Conservation (phyloP, 2,329 filamentous ascomycete species). For the Microcyclospora pomicola region DNA sequence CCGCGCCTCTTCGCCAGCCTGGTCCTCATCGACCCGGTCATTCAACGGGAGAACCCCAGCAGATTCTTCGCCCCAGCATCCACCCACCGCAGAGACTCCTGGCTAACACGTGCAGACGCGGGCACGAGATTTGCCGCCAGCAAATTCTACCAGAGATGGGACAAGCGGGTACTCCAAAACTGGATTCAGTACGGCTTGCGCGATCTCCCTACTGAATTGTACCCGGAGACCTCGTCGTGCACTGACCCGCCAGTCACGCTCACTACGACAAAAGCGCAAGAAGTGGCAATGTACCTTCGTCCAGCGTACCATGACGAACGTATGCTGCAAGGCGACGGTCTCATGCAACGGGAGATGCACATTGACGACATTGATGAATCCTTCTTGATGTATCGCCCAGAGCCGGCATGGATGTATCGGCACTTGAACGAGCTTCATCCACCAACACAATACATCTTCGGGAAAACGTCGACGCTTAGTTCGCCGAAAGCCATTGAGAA, state of each 20-base stretch:
- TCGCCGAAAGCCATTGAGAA: not conserved
- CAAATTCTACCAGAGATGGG: conserved; percentile 72
- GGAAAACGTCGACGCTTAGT: not conserved
- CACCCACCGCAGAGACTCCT: conserved; percentile 59
- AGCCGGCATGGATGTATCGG: not conserved
- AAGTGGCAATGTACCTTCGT: conserved; percentile 65
- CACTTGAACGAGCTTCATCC: conserved; percentile 1
- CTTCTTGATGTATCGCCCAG: conserved; percentile 1
- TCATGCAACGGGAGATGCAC: not conserved
- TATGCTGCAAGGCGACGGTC: not conserved
- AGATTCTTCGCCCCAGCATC: conserved; percentile 38
- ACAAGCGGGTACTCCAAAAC: conserved; percentile 59
- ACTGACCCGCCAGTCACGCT: conserved; percentile 46
- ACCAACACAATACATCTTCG: conserved; percentile 1
- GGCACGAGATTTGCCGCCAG: conserved; percentile 50
- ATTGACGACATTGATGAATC: conserved; percentile 1
- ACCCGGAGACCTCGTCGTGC: conserved; percentile 28
- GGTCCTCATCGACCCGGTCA: conserved; percentile 72
- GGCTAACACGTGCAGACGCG: conserved; percentile 64
- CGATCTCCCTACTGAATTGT: conserved; percentile 50
- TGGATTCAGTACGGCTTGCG: conserved; percentile 65
- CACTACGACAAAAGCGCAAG: conserved; percentile 73
- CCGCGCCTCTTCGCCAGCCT: conserved; percentile 61
- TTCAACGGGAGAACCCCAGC: conserved; percentile 39
- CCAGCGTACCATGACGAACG: conserved; percentile 21